Base-by-base conservation (phyloP, 768 basidiomycete genomes). In the Tremella yokohamensis region DNA sequence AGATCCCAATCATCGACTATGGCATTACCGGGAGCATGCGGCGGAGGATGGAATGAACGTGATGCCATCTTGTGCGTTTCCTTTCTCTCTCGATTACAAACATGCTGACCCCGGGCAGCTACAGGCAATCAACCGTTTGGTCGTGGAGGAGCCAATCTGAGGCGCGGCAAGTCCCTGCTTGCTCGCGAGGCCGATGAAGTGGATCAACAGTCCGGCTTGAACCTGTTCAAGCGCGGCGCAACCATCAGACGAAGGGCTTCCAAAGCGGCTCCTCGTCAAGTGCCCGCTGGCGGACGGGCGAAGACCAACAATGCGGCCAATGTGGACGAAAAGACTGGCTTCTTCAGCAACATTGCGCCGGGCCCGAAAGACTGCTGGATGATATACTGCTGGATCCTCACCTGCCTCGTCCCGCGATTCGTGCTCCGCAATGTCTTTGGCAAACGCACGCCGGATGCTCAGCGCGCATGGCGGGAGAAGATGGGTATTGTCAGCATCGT, bases 381-480 rank as follows among this genome's bases (percentile, higher is more conserved):
- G 86, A 84, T 88, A 59, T 99, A 92, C 77, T 96, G 89, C 77
- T 85, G 85, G 76, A 68, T 92, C 63, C 61, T 96, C 52, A 99
- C 96, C 6, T 83, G 82, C 67, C 86, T 85, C 68, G 79, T 94
- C n/a, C 96, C 96, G 1, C 78, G 83, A 1, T 84, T 76, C 54
- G 68, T 88, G 58, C 60, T 97, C 19, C 82, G 96, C 58, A 81
- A 79, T 52, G 79, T 84, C 26, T 92, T 88, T 68, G 90, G 93
- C 54, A 87, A 96, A 64, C 83, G 83, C 54, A 93, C 87, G 25
- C 87, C 90, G 0, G 96, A 99, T 63, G 88, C 87, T 65, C 92
- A 96, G 75, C 85, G 91, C 49, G 96, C 96, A 42, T 99, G 93
- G 93, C 83, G 96, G 62, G 96, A 99, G 79, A 99, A 99, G 80